phyloP scores from a whole-genome alignment of 768 basidiomycete genomes.

The Suillus brevipes region DNA sequence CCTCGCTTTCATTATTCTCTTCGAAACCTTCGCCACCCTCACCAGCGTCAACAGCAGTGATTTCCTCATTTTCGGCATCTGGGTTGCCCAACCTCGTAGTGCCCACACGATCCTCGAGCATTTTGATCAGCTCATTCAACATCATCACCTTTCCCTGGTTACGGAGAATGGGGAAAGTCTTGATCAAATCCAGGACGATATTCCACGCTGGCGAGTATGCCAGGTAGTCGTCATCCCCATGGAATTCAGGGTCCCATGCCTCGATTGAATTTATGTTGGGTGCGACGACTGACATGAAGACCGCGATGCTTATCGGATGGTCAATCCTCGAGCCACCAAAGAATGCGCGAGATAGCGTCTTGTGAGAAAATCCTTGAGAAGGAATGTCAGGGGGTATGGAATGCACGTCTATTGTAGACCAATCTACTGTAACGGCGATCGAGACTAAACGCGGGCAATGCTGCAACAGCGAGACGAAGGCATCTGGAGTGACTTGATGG shows the following conservation, averaged over 20 bases:
- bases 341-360: neutral
- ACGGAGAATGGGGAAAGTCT: conserved; percentile 19
- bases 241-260: conserved; percentile 18
- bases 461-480: neutral
- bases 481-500: neutral
- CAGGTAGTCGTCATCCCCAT: neutral
- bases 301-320: conserved; percentile 9
- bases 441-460: conserved; percentile 6
- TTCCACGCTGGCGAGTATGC: conserved; percentile 15
- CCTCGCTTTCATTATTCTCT: no score
- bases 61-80: neutral
- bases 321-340: neutral
- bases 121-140: neutral
- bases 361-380: conserved; percentile 3
- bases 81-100: neutral
- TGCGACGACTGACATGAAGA: conserved; percentile 30
- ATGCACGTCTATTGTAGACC: neutral
- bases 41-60: neutral
- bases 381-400: neutral
- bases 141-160: neutral
- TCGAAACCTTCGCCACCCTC: no score
- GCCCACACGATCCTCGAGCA: no score
- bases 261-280: conserved; percentile 28
- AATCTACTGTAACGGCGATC: neutral
- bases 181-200: conserved; percentile 23